phyloP scores from a whole-genome alignment of 257 asterid genomes.

The Sherardia arvensis region DNA sequence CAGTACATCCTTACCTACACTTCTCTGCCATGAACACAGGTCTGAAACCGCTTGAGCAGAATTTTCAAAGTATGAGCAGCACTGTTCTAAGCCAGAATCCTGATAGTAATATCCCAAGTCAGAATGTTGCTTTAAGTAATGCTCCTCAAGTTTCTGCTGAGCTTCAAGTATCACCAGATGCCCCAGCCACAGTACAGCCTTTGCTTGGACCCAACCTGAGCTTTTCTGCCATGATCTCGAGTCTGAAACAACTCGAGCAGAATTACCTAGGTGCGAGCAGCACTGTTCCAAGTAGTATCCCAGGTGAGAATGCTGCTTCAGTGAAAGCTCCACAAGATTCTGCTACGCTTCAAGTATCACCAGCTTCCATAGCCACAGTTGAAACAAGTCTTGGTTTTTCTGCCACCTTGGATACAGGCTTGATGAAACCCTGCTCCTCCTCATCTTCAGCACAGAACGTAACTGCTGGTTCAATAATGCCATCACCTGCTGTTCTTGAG shows the following conservation, averaged over 20 bases:
- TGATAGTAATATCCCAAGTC: constrained; percentile 21
- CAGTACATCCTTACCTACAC: no score
- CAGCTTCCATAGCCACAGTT: constrained; percentile 15
- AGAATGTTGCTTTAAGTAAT: constrained; percentile 35
- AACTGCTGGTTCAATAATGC: constrained; percentile 17
- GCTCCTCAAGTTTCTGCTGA: constrained; percentile 17
- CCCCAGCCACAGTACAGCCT: neutral
- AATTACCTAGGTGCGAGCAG: neutral
- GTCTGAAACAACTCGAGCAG: neutral
- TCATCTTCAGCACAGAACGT: constrained; percentile 19
- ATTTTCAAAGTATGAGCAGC: no score
- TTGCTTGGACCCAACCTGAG: neutral
- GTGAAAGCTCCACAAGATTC: constrained; percentile 22
- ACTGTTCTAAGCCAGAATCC: no score
- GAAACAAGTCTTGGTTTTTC: constrained; percentile 15
- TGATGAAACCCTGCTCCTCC: constrained; percentile 20
- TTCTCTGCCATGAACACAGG: no score
- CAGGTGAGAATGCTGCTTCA: constrained; percentile 31
- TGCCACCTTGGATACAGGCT: constrained; percentile 12
- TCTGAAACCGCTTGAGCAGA: no score
- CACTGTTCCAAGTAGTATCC: constrained; percentile 12
- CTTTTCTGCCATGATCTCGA: neutral
- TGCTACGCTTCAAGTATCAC: constrained; percentile 20
- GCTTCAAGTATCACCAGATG: constrained; percentile 16
- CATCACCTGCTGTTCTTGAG: constrained; percentile 40